Base-by-base conservation (phyloP, 257 asterid genomes). In the Solanum raphanifolium region DNA sequence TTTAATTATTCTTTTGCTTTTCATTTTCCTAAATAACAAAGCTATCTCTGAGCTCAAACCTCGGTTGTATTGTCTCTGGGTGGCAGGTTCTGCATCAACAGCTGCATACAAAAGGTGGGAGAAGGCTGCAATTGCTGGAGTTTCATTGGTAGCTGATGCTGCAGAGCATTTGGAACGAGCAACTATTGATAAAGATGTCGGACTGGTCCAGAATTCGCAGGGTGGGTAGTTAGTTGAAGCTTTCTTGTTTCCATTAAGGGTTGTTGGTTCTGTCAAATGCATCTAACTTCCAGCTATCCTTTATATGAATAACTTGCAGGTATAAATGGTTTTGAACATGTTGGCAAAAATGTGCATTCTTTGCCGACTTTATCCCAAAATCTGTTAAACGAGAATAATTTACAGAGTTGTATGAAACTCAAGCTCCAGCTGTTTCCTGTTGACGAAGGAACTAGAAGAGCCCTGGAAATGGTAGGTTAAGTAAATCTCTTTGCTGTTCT, bases 111-210 rank as follows among this genome's bases (percentile, higher is more conserved):
- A 94, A 93, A 94, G 94, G 92, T 97, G 99, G 99, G 99, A 97
- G 94, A 96, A 95, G 88, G 99, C 99, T 92, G 99, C 99, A 86
- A 95, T 96, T 89, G 99, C 99, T 83, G 99, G 99, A 86, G 99
- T 97, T 75, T 96, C 99, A 32, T 92, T 97, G 93, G 99, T 97
- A 87, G 99, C 99, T 89, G 99, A 94, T 92, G 99, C 99, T 89
- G 99, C 99, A 32, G 99, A 95, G 90, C 99, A 96, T 90, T 93
- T 97, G 94, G 99, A 97, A 89, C 91, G 98, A 81, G 92, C 94
- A 87, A 86, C 92, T 89, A 92, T 94, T 31, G 95, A 92, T 89
- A 94, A 94, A 90, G 98, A 92, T 83, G 90, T 81, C 85, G 98
- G 88, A 65, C 86, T 84, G 85, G 90, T 89, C 84, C 94, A 86